phyloP scores from a whole-genome alignment of 2,329 filamentous ascomycete genomes.

The Epichloe gansuensis region DNA sequence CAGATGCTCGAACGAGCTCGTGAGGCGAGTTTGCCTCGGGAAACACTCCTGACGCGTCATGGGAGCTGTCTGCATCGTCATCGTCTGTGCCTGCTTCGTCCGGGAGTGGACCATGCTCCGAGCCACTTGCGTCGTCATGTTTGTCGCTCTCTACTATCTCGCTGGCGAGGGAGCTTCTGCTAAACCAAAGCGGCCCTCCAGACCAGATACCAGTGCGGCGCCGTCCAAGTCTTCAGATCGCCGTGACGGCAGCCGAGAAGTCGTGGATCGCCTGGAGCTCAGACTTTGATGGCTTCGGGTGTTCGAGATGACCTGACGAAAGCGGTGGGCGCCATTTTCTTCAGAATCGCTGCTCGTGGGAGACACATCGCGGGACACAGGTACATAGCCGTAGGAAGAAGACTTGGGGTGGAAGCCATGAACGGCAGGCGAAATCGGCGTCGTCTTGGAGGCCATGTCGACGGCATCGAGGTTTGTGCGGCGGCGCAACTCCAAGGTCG shows the following conservation, averaged over 20 bases:
- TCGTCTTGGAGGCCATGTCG: constrained; percentile 25
- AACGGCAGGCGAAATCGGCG: constrained; percentile 23
- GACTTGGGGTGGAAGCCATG: constrained; percentile 16
- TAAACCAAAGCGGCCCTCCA: constrained; percentile 42
- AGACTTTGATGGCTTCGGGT: constrained; percentile 16
- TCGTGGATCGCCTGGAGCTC: constrained; percentile 19
- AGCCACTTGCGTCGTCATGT: constrained; percentile 21
- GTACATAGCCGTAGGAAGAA: constrained; percentile 27
- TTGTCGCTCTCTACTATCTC: constrained; percentile 32
- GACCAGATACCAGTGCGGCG: constrained; percentile 37
- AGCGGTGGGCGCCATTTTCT: constrained; percentile 19
- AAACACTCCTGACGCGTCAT: constrained; percentile 33
- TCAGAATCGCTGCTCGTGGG: constrained; percentile 23
- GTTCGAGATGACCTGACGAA: constrained; percentile 23
- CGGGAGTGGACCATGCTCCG: constrained; percentile 21
- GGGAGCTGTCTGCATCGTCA: constrained; percentile 24
- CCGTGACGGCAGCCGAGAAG: constrained; percentile 21
- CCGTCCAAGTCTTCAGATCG: constrained; percentile 39
- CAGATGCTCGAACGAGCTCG: constrained; percentile 67
- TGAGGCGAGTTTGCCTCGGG: constrained; percentile 62
- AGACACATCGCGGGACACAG: constrained; percentile 22
- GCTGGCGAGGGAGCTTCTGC: constrained; percentile 34
- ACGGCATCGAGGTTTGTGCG: constrained; percentile 4
- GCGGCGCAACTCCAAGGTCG: constrained; percentile 6
- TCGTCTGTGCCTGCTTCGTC: constrained; percentile 5